A percentile compares a stretch with the other conserved stretches of the same genome.
These are phyloP conservation scores for Monarda citriodora DNA, from an alignment of 305 asterid genomes.

Conservation along the genomic window DNA sequence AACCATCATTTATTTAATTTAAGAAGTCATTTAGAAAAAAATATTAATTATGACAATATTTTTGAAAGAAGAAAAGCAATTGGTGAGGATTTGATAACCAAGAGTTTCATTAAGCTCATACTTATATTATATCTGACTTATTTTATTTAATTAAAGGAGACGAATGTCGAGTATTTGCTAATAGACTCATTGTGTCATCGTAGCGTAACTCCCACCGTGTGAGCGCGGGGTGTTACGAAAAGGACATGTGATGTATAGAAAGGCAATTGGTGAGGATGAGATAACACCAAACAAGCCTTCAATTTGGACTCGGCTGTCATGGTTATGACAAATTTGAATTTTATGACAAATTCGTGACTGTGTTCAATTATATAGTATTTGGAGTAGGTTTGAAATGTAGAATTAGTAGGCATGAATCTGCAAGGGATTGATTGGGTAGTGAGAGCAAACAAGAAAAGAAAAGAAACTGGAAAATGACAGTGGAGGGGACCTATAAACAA, in stretches of 20 bases:
- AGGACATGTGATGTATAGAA: not conserved
- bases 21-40: not conserved
- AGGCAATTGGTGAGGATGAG: not conserved
- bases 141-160: no score
- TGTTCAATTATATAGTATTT: not conserved
- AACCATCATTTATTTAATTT: slow-evolving; percentile 1
- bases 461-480: not conserved
- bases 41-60: no score
- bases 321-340: not conserved
- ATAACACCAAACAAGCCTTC: slow-evolving; percentile 2
- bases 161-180: no score
- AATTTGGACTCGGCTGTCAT: not conserved
- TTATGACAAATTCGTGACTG: not conserved
- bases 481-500: slow-evolving; percentile 14
- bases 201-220: no score
- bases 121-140: no score
- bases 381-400: not conserved
- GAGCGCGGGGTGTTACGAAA: no score
- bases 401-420: not conserved
- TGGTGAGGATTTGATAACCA: no score
- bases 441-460: not conserved
- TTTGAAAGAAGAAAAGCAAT: no score
- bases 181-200: no score
- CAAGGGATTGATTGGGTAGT: slow-evolving; percentile 5
- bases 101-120: no score